Evolutionary conservation across 2,329 filamentous ascomycete species (phyloP), one percentile per base, ranked within the genome.

Genomic region (Stagonosporopsis vannaccii): DNA sequence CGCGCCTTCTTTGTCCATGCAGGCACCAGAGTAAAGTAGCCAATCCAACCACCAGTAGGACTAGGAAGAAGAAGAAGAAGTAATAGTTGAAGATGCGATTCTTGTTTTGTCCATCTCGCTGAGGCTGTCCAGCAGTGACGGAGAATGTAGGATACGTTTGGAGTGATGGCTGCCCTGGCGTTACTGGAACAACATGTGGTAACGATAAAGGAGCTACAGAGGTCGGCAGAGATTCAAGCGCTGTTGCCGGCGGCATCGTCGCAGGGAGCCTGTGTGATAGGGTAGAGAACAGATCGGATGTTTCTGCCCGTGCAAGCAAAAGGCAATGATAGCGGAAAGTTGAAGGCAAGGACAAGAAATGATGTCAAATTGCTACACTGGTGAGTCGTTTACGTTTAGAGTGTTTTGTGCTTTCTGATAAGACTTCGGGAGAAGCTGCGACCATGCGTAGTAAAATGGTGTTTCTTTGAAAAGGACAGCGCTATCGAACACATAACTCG

Each of bases 1-100:
- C 74, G 64, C 60, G 75, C 62, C 66, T 76, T 60, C 67, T 78
- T 11, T 80, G 78, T 13, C 78, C 75, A 47, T 81, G 74, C 46
- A 83, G 73, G 40, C 83, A 69, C 59, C 81, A 78, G 15, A 78
- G 61, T 13, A 76, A 69, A 22, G 77, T 60, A 40, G 78, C 73
- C 26, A 82, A 43, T 4, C 83, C 53, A 4, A 80, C 70, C 41
- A 81, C 76, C 55, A 83, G 69, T 22, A 87, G 76, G 23, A 83
- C 78, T 43, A 87, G 78, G 75, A 85, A 86, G 62, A 84, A 79
- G 75, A 85, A 86, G 62, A 84, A 79, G 71, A 86, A 84, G 61
- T 84, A 84, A 62, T 82, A 80, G 57, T 79, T 76, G 49, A 79
- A 76, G 4, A 81, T 67, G 26, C 47, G 42, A 26, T 43, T 48